Conservation (phyloP, 345 rosid genomes). For the Gossypium turneri region DNA sequence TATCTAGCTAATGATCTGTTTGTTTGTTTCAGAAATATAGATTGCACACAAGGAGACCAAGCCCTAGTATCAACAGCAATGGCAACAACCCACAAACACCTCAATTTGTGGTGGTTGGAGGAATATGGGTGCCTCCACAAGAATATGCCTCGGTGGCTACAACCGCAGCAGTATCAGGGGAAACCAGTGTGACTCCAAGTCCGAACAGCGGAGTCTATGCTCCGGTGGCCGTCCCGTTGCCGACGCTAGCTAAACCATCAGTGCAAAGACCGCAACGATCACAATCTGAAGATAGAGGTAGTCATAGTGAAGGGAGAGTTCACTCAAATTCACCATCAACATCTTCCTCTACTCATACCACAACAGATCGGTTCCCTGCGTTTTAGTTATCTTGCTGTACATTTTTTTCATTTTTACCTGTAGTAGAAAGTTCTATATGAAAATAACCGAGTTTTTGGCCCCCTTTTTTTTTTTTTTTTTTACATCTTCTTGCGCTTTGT, state of each 20-base stretch:
- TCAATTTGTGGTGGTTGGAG: conserved; percentile 85
- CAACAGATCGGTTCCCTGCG: conserved; percentile 42
- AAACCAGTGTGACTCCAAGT: conserved; percentile 14
- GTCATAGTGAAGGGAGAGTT: conserved; percentile 33
- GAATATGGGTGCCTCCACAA: conserved; percentile 77
- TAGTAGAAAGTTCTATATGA: conserved; percentile 8
- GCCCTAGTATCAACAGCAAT: conserved; percentile 36
- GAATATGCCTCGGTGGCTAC: conserved; percentile 48
- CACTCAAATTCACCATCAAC: conserved; percentile 56
- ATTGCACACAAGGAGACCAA: conserved; percentile 81
- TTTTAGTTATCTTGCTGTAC: conserved; percentile 23
- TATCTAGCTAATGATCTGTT: no score
- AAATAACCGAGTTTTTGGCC: no score
- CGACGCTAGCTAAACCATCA: conserved; percentile 9
- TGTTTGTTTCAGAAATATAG: conserved; percentile 68
- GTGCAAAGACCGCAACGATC: conserved; percentile 18
- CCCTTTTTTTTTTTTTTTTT: no score
- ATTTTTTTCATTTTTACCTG: conserved; percentile 25
- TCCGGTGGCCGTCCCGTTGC: conserved; percentile 38
- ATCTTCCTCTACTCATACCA: conserved; percentile 67
- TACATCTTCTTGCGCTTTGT: no score
- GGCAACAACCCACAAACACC: conserved; percentile 54
- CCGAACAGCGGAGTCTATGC: conserved; percentile 35
- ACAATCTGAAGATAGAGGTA: conserved; percentile 41
- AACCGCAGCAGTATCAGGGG: conserved; percentile 24